Percentiles rank a stretch among this genome's conserved stretches.
Conservation (phyloP, 805 yeast species). For the Candida maris region DNA sequence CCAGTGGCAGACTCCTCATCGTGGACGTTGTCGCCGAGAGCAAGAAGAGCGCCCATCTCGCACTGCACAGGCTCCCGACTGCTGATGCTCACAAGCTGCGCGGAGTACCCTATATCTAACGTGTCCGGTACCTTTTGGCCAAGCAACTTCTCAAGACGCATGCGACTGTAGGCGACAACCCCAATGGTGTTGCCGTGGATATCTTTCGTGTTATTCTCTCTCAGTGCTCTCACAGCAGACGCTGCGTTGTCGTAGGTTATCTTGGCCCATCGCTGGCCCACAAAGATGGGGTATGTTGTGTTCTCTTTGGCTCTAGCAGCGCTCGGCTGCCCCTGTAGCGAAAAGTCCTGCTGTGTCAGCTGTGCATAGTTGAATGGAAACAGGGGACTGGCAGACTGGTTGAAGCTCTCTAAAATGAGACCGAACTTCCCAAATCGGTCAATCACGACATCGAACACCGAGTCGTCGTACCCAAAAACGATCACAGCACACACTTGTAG, state of each 20-base stretch:
- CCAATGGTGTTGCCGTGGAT: constrained; percentile 57
- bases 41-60: constrained; percentile 14
- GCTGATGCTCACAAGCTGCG: constrained; percentile 15
- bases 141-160: constrained; percentile 56
- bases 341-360: background rate
- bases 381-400: constrained; percentile 20
- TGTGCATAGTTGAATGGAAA: constrained; percentile 7
- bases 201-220: constrained; percentile 73
- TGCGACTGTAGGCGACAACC: constrained; percentile 64
- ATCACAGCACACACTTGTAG: constrained; percentile 61
- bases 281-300: constrained; percentile 59
- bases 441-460: constrained; percentile 61
- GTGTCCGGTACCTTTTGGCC: constrained; percentile 38
- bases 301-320: background rate
- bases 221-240: constrained; percentile 77
- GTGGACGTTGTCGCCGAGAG: constrained; percentile 9
- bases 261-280: constrained; percentile 91
- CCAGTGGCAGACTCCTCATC: constrained; percentile 13
- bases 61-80: constrained; percentile 10
- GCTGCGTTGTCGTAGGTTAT: constrained; percentile 73
- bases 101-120: constrained; percentile 48
- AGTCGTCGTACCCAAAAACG: constrained; percentile 87
- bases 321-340: background rate
- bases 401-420: constrained; percentile 69
- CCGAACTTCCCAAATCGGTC: constrained; percentile 80